Conservation (phyloP, 116 monocot genomes). For the Cymodocea nodosa region DNA sequence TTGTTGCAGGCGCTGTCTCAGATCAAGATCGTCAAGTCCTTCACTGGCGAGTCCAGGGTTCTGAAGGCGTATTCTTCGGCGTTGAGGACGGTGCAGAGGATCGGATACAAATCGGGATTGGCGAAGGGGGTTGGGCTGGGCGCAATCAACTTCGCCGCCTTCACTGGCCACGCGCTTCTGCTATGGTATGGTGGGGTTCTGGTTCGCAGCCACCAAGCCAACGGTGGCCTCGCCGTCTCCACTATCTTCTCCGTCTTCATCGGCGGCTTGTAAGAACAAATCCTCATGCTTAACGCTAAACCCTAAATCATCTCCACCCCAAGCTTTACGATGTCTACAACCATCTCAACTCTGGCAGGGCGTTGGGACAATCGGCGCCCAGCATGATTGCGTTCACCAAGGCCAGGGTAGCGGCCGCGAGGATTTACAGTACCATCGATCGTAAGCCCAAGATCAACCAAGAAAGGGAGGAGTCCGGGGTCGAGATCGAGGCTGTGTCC, state of each 20-base stretch:
- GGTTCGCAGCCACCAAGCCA: constrained; percentile 65
- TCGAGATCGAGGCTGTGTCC: constrained; percentile 22
- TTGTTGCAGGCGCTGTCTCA: constrained; percentile 55
- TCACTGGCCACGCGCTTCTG: constrained; percentile 88
- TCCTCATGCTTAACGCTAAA: too few relatives aligned
- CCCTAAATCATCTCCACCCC: too few relatives aligned
- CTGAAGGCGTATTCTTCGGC: constrained; percentile 47
- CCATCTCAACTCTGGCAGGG: constrained; percentile 31
- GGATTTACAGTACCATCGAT: constrained; percentile 49
- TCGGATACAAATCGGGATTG: constrained; percentile 67
- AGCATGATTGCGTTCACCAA: constrained; percentile 85
- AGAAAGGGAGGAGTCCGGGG: constrained; percentile 35
- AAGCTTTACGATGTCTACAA: not conserved
- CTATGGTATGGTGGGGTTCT: constrained; percentile 86
- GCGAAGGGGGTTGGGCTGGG: constrained; percentile 76
- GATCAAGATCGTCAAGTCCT: constrained; percentile 74
- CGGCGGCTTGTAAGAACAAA: constrained; percentile 89
- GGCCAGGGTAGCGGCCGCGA: constrained; percentile 76
- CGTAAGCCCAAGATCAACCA: constrained; percentile 51
- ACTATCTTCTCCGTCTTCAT: constrained; percentile 98
- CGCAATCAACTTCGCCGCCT: constrained; percentile 90
- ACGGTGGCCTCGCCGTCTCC: constrained; percentile 84
- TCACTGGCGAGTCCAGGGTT: constrained; percentile 59
- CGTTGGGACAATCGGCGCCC: constrained; percentile 83
- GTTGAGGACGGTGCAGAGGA: constrained; percentile 39